phyloP scores from a whole-genome alignment of 495 filamentous ascomycete genomes.

The Amphirosellinia nigrospora region DNA sequence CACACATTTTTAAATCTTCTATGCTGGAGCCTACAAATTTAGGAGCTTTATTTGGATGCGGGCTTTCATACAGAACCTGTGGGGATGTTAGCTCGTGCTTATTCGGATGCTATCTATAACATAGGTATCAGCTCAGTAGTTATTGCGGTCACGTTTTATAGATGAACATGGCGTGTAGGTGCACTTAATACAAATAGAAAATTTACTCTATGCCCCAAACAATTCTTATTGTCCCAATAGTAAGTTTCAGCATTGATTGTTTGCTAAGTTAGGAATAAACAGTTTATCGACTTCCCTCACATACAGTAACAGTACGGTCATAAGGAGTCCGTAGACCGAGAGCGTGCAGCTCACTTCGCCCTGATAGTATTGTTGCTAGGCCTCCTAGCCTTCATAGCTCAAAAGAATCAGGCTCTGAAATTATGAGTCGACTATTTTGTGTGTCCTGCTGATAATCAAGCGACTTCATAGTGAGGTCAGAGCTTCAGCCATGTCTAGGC shows the following conservation, averaged over 20 bases:
- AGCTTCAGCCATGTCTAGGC: not conserved
- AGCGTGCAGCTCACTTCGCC: not conserved
- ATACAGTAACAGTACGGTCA: not conserved
- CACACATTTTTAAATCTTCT: not conserved
- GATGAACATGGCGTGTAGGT: no score
- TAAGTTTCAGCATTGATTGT: not conserved
- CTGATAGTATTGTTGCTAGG: not conserved
- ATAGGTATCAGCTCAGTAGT: not conserved
- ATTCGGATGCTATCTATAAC: not conserved
- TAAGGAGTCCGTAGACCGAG: not conserved
- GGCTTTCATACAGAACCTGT: not conserved
- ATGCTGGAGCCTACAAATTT: not conserved
- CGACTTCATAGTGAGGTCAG: not conserved
- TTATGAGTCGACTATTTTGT: not conserved
- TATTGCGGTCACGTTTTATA: no score
- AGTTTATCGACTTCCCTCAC: not conserved
- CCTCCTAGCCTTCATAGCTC: not conserved
- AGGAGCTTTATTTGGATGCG: not conserved
- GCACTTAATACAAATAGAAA: not conserved
- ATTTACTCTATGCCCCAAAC: not conserved
- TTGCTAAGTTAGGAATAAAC: not conserved
- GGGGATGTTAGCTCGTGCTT: not conserved
- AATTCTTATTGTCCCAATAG: not conserved
- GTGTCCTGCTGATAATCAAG: not conserved
- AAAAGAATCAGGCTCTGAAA: not conserved